Evolutionary conservation across 2,329 filamentous ascomycete genomes (phyloP), one percentile per base, ranked within the genome.

Genomic region (Sclerotinia spermophila): DNA sequence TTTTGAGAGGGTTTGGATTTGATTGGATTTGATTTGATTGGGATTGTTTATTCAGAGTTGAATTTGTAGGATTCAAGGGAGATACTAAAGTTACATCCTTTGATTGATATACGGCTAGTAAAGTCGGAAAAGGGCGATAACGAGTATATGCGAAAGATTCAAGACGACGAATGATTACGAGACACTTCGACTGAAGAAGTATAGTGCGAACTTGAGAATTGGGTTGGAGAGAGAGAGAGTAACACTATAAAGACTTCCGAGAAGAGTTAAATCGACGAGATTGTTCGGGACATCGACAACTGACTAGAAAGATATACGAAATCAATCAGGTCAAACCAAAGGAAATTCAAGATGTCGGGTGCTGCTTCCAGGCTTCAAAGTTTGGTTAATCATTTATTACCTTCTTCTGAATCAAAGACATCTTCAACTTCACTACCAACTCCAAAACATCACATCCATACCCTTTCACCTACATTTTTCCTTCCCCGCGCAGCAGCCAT

Each of bases 401-500:
- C 80, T 42, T 79, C 81, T 64, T 80, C 81, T 21, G 62, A 75
- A 59, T 73, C 73, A 71, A 13, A 42, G n/a, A 53, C 55, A 48
- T 68, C 73, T 24, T 42, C 55, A n/a, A 19, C 27, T 27, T 35
- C 13, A 72, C 73, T 24, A 68, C 72, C 40, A 67, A 67, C 24
- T 69, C 76, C 5, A 38, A 71, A 61, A 58, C 80, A 84, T 83
- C 77, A 71, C 80, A 86, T 92, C 77, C 92, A 95, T 81, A 88
- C 90, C 24, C 87, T 98, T 42, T 94, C 93, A 1, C 95, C 95
- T 0, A 97, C 94, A 3, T 90, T 89, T 80, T 97, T 97, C 80
- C 84, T 97, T 33, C 91, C 92, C 74, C 90, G 95, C 68, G 94
- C 95, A 27, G 94, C 94, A 10, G 85, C 87, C 60, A 96, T 98